Percentiles rank a stretch among this genome's conserved stretches.
Evolutionary conservation across 2,329 filamentous ascomycete species (phyloP).

Genomic region (Eurotiales sp.): DNA sequence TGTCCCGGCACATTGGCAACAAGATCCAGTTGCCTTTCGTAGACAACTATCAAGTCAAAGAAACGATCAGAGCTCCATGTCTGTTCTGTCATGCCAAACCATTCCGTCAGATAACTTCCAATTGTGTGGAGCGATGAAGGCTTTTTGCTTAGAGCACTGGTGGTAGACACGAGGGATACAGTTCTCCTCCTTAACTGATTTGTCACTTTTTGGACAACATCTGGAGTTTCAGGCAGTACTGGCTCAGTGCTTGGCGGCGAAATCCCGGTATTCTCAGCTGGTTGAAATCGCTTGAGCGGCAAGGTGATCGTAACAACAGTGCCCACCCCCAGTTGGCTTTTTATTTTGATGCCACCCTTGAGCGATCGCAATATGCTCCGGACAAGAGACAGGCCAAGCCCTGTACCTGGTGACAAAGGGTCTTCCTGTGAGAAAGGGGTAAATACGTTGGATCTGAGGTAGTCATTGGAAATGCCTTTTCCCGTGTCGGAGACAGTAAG

Average conservation of each 20-base stretch:
- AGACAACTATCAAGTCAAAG: neutral
- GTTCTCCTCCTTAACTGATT: neutral
- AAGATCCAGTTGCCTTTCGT: neutral
- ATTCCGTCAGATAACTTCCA: neutral
- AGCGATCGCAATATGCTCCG: conserved; percentile 54
- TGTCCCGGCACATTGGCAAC: neutral
- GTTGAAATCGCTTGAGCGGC: conserved; percentile 23
- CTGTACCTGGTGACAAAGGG: conserved; percentile 53
- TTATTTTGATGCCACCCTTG: conserved; percentile 53
- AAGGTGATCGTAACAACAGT: conserved; percentile 49
- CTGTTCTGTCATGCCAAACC: neutral
- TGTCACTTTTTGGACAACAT: neutral
- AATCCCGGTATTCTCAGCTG: neutral
- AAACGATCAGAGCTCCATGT: neutral
- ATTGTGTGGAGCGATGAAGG: neutral
- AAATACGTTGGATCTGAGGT: conserved; percentile 53
- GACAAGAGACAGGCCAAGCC: conserved; percentile 61
- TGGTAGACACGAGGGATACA: neutral
- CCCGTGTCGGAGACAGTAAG: conserved; percentile 56
- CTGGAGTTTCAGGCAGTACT: neutral
- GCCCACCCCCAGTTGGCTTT: conserved; percentile 44
- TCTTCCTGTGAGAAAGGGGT: conserved; percentile 61
- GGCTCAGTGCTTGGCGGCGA: neutral
- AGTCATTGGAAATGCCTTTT: conserved; percentile 58
- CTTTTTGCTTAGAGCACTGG: neutral